Conservation (phyloP, 2,329 filamentous ascomycete genomes). For the Amauroascus niger region DNA sequence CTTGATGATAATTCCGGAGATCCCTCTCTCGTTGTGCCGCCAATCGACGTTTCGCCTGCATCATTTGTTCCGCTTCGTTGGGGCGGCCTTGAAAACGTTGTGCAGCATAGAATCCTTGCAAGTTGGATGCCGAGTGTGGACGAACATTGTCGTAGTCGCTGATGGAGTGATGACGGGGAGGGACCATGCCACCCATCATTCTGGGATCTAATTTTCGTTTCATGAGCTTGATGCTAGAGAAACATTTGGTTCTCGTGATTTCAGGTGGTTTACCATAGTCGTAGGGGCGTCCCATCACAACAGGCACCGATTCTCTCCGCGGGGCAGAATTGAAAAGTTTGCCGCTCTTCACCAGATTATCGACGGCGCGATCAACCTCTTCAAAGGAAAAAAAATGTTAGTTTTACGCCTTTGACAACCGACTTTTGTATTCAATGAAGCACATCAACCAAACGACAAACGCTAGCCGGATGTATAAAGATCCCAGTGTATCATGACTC, state of each 20-base stretch:
- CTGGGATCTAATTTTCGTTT: slow-evolving; percentile 53
- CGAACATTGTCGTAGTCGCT: slow-evolving; percentile 73
- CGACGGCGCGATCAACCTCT: slow-evolving; percentile 94
- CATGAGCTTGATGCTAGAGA: slow-evolving; percentile 12
- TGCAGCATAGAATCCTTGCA: slow-evolving; percentile 87
- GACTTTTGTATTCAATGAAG: not conserved
- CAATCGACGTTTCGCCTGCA: slow-evolving; percentile 98
- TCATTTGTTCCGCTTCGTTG: slow-evolving; percentile 94
- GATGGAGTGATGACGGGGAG: slow-evolving; percentile 71
- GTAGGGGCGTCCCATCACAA: slow-evolving; percentile 50
- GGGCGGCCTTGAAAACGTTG: slow-evolving; percentile 83
- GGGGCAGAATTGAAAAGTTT: slow-evolving; percentile 68
- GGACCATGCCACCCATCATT: slow-evolving; percentile 42
- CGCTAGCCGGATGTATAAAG: not conserved
- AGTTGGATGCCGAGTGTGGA: slow-evolving; percentile 63
- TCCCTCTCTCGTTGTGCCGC: slow-evolving; percentile 97
- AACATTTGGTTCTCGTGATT: slow-evolving; percentile 6
- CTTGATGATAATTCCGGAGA: slow-evolving; percentile 98
- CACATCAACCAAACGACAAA: slow-evolving; percentile 5
- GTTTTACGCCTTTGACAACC: not conserved
- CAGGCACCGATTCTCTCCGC: slow-evolving; percentile 72
- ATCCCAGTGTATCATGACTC: not conserved
- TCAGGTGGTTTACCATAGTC: slow-evolving; percentile 45
- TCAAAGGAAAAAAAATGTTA: slow-evolving; percentile 14
- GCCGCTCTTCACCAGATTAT: slow-evolving; percentile 92